Conservation (phyloP, 352 stramenopile species). For the Pythium dissotocum region DNA sequence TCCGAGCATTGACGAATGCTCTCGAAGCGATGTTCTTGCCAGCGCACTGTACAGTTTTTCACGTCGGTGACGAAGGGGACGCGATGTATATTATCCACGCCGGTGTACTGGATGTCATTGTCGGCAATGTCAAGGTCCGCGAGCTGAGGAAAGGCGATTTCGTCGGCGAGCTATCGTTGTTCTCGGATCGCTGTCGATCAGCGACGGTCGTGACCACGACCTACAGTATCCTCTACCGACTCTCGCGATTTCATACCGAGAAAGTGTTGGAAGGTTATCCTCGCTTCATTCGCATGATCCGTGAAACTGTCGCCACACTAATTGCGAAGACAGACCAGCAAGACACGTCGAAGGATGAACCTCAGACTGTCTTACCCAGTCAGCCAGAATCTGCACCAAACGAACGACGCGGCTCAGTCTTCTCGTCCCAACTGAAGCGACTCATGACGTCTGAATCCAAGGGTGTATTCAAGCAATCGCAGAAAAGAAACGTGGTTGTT, state of each 20-base stretch:
- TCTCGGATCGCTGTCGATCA: conserved; percentile 56
- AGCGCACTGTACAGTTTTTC: conserved; percentile 42
- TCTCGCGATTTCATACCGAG: conserved; percentile 68
- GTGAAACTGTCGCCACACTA: conserved; percentile 28
- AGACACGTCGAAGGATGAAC: not conserved
- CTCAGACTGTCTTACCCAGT: not conserved
- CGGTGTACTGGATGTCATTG: conserved; percentile 38
- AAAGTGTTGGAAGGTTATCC: conserved; percentile 62
- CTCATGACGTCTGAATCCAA: conserved; percentile 8
- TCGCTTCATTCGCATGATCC: conserved; percentile 38
- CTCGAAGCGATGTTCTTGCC: conserved; percentile 49
- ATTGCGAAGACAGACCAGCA: conserved; percentile 28
- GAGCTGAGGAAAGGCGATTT: conserved; percentile 38
- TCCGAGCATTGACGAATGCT: conserved; percentile 40
- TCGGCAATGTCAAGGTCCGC: conserved; percentile 36
- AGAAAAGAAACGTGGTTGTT: conserved; percentile 2
- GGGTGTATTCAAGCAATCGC: not conserved
- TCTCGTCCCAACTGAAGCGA: conserved; percentile 19
- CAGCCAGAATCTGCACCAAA: not conserved
- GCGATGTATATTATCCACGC: conserved; percentile 58
- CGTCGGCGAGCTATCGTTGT: conserved; percentile 56
- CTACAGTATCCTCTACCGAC: conserved; percentile 69
- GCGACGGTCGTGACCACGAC: conserved; percentile 68
- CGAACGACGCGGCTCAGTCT: conserved; percentile 11
- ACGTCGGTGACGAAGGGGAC: conserved; percentile 39